Evolutionary conservation across 768 basidiomycete species (phyloP), one percentile per base, ranked within the genome.

Genomic region (Hygrocybe punicea): DNA sequence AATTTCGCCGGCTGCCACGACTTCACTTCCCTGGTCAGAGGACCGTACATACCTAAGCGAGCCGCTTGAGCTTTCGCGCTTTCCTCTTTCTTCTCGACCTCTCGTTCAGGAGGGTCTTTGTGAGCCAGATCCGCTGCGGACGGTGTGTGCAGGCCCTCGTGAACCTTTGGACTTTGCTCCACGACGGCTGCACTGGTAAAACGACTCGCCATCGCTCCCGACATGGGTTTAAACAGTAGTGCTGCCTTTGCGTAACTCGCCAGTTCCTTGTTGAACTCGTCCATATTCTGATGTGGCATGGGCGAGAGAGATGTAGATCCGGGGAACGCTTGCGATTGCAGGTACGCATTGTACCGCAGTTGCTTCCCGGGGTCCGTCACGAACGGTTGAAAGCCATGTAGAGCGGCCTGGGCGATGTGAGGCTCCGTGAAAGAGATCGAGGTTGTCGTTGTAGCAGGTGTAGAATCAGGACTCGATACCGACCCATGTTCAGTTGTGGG

Each of bases 361-460:
- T 98, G 95, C 68, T 95, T 95, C 17, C 69, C 67, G 0, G 85
- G 84, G 58, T 95, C 83, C 2, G 81, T 74, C 1, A 82, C 80
- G 69, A 95, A 98, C 0, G 96, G 96, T 63, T 92, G 85, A 71
- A 95, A 98, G 0, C 97, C 97, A 33, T 78, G 77, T 13, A 98
- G 73, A 0, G 96, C 97, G 13, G 93, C 88, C 65, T 89, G 81
- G 0, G 96, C 96, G 13, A 92, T 80, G 16, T 87, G 85, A 1
- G 91, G 83, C 23, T 93, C 91, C 7, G 82, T 76, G 4, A 75
- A 78, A 7, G 92, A 84, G 25, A 89, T 78, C 6, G 74, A 73
- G 54, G 80, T 64, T 33, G 73, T 69, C 19, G 64, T 58, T 23
- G 69, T 68, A 10, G 64, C 52, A 6, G 70, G 62, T 17, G 66